phyloP scores from a whole-genome alignment of 306 rosid species.

The Trichosanthes truncata region DNA sequence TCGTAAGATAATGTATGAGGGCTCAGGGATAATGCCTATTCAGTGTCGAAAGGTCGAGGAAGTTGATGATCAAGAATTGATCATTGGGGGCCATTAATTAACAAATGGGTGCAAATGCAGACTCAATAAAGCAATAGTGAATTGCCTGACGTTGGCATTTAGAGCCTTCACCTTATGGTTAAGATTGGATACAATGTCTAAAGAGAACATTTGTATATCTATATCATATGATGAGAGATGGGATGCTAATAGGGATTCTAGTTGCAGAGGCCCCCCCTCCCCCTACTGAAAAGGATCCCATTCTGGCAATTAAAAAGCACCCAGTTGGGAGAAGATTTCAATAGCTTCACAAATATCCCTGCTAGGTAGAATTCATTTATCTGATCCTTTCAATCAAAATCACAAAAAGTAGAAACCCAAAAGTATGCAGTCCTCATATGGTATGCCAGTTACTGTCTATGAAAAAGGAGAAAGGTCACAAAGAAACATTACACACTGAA shows the following conservation, averaged over 20 bases:
- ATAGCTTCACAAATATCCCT: too few relatives aligned
- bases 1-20: too few relatives aligned
- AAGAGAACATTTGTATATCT: not conserved
- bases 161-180: not conserved
- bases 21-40: too few relatives aligned
- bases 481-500: not conserved
- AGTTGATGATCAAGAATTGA: not conserved
- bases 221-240: not conserved
- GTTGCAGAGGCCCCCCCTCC: too few relatives aligned
- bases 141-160: not conserved
- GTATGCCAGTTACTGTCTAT: not conserved
- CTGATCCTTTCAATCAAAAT: not conserved
- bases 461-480: not conserved
- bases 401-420: not conserved
- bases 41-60: not conserved
- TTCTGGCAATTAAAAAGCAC: too few relatives aligned
- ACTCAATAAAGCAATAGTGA: too few relatives aligned
- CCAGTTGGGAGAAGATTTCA: too few relatives aligned
- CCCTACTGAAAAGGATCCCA: too few relatives aligned
- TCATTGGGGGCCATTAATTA: not conserved
- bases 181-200: not conserved
- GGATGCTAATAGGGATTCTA: not conserved
- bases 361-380: not conserved
- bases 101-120: too few relatives aligned
- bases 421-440: not conserved